Base-by-base conservation (phyloP, 257 asterid species). In the Nicotiana otophora region DNA sequence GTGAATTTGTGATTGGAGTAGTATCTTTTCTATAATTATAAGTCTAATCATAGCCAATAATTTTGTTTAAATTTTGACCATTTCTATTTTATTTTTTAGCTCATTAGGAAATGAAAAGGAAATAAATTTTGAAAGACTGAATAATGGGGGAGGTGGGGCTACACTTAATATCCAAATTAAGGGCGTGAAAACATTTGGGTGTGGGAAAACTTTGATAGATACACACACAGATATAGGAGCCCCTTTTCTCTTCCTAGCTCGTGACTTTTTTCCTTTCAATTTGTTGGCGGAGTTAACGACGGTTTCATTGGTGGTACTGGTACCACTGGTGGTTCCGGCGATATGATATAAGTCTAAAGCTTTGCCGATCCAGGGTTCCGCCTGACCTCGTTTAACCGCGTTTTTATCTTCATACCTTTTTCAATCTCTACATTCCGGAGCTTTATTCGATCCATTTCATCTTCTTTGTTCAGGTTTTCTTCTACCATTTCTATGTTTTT, bases 371-470 rank as follows among this genome's bases (percentile, higher is more conserved):
- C 66, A 86, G 82, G 77, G 61, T 82, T 76, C 63, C 82, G 57
- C 80, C 82, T 61, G 77, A 67, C 51, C 51, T 42, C 11, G 8
- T 42, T 61, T 83, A 23, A 34, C 66, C 51, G 58, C 33, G 10
- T n/a, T 66, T 65, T 79, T 81, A 84, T 65, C 81, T 78, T 85
- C 86, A 90, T 90, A 91, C 81, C 80, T 83, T 23, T 82, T 67
- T 87, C 86, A 89, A 90, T 89, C 92, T 85, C 85, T 78, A 75
- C 83, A 80, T 69, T 75, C 42, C 66, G 60, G 31, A 72, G 77
- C 65, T 85, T 62, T 54, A 10, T 23, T 26, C 14, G 14, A 55
- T 26, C 10, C 65, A 67, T 31, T 26, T 78, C 74, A 10, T 33
- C 10, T 83, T 34, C 62, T 83, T 54, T 79, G 67, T 82, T 28